Conservation (phyloP, 495 filamentous ascomycete species). For the Talaromyces wortmannii region DNA sequence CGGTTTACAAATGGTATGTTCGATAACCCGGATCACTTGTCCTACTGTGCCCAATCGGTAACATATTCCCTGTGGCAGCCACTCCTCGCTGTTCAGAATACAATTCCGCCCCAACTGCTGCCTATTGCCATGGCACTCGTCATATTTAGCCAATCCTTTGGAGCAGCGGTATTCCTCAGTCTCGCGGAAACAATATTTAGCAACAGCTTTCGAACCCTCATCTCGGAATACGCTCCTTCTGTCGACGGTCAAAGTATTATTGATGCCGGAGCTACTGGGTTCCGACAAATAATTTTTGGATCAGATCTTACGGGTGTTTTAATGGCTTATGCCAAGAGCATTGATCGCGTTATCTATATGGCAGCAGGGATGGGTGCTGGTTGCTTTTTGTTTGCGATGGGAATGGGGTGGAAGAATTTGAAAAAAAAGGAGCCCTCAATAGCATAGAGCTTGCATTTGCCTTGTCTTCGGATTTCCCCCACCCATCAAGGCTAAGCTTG, state of each 20-base stretch:
- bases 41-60: not conserved
- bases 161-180: slow-evolving; percentile 56
- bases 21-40: not conserved
- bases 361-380: not conserved
- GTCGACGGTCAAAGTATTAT: slow-evolving; percentile 25
- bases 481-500: too few relatives aligned
- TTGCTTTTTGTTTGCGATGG: not conserved
- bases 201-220: slow-evolving; percentile 49
- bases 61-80: slow-evolving; percentile 14
- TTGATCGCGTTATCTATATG: slow-evolving; percentile 32
- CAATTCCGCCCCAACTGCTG: slow-evolving; percentile 48
- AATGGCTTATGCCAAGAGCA: slow-evolving; percentile 30
- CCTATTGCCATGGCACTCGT: slow-evolving; percentile 53
- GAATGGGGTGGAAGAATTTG: not conserved
- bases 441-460: not conserved
- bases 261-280: slow-evolving; percentile 32
- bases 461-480: not conserved
- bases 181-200: slow-evolving; percentile 64
- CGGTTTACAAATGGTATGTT: slow-evolving; percentile 8
- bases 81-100: slow-evolving; percentile 57
- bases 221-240: slow-evolving; percentile 32
- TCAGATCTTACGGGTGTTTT: slow-evolving; percentile 25
- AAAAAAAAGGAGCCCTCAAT: not conserved
- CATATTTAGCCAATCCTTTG: slow-evolving; percentile 56
- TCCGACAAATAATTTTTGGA: slow-evolving; percentile 22